Evolutionary conservation across 2,329 filamentous ascomycete species (phyloP), one percentile per base, ranked within the genome.

Genomic region (Hypoxylon sp.): DNA sequence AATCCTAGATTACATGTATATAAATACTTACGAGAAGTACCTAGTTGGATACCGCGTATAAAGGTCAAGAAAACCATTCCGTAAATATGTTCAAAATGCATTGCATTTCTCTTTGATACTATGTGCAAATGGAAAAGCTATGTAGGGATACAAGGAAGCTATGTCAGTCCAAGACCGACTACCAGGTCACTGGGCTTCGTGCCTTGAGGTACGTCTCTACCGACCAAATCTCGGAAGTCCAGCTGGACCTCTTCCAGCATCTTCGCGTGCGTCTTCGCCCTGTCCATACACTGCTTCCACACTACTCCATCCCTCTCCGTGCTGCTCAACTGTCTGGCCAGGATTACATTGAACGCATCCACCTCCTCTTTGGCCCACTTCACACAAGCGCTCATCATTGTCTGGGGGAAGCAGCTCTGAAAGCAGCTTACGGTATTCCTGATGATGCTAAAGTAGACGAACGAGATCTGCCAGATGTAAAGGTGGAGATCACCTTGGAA

Each of bases 351-450:
- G 83, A 98, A 98, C 1, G 89, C 89, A 73, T 97, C 94, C 1
- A 98, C 89, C 76, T 97, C 90, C 73, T 96, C 91, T 79, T 97
- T 98, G n/a, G 94, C 94, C 96, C 96, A 99, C 76, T 95, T 96
- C 73, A 99, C 95, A 73, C 94, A 97, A 0, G 94, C 94, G 74
- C 93, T 97, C 86, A 96, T 96, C 83, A 96, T 93, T 12, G 89
- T 84, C 25, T 92, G 86, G 9, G 94, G 90, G 76, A 98, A 98
- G 77, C 93, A 97, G 56, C 84, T 82, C 75, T 97, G 93, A 79
- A 96, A 97, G 74, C 92, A 94, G 74, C 88, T 87, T 65, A 98
- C 91, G 0, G 96, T 98, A 79, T 98, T 97, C 72, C 93, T 90
- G 76, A 99, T 95, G 70, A 97, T 87, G 57, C 90, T 94, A 80